Conservation (phyloP, 352 stramenopile species). For the Paralagenidium karlingii region DNA sequence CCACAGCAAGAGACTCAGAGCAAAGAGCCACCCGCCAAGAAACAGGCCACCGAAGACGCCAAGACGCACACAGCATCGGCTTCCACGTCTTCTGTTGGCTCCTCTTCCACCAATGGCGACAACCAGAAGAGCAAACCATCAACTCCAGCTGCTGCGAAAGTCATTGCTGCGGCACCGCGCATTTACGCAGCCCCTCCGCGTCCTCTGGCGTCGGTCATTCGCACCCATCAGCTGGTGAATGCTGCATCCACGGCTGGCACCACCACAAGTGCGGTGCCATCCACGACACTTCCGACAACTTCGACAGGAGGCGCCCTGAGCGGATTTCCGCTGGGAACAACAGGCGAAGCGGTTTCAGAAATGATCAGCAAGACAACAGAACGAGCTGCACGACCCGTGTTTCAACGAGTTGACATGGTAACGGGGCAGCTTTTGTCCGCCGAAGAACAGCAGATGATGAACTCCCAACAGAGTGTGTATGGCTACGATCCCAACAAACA, state of each 20-base stretch:
- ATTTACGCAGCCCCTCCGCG: conserved; percentile 62
- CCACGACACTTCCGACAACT: neutral
- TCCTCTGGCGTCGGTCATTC: conserved; percentile 17
- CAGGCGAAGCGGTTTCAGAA: conserved; percentile 25
- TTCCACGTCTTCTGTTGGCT: no score
- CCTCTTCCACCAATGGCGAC: conserved; percentile 7
- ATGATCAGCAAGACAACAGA: neutral
- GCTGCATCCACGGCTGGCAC: no score
- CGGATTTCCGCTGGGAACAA: conserved; percentile 40
- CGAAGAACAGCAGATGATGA: conserved; percentile 71
- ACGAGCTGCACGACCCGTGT: conserved; percentile 9
- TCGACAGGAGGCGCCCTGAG: conserved; percentile 39
- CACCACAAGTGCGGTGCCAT: neutral
- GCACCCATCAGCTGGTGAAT: no score
- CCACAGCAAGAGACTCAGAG: no score
- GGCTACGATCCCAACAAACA: conserved; percentile 57
- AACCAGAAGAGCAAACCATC: conserved; percentile 1
- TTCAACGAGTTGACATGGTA: conserved; percentile 47
- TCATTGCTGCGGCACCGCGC: conserved; percentile 30
- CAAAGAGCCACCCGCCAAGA: conserved; percentile 13
- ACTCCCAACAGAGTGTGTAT: conserved; percentile 76
- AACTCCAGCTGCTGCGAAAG: no score
- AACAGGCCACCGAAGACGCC: conserved; percentile 6
- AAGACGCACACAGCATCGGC: no score
- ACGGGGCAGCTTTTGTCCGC: conserved; percentile 45